phyloP scores from a whole-genome alignment of 805 yeast species.

The Saturnispora diversa region DNA sequence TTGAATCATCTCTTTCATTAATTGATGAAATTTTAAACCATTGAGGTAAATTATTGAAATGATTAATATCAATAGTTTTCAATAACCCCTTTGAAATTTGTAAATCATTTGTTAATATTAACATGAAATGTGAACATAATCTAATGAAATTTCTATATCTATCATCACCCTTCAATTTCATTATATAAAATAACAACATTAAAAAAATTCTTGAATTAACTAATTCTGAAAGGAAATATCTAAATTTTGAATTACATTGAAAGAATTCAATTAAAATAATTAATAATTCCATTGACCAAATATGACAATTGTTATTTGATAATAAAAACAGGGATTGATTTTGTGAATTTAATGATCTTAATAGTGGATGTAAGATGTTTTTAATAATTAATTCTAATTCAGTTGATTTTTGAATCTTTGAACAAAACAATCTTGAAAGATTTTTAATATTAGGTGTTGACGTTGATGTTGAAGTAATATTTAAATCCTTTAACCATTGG shows the following conservation, averaged over 20 bases:
- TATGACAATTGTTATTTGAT: constrained; percentile 17
- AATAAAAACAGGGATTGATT: constrained; percentile 21
- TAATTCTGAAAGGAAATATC: constrained; percentile 35
- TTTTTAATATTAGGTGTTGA: constrained; percentile 30
- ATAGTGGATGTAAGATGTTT: constrained; percentile 41
- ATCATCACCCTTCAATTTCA: constrained; percentile 36
- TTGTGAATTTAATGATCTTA: constrained; percentile 32
- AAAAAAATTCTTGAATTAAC: constrained; percentile 45
- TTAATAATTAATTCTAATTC: constrained; percentile 46
- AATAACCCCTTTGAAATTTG: constrained; percentile 34
- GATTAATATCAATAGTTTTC: constrained; percentile 35
- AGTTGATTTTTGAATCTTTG: constrained; percentile 44
- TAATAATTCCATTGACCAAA: constrained; percentile 52
- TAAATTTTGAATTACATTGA: constrained; percentile 61
- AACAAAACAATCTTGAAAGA: constrained; percentile 42
- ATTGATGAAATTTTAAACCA: constrained; percentile 40
- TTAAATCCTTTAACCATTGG: constrained; percentile 30
- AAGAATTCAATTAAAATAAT: constrained; percentile 68
- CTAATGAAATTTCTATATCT: constrained; percentile 38
- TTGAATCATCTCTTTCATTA: no score
- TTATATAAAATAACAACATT: constrained; percentile 48
- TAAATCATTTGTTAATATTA: constrained; percentile 38
- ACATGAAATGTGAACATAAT: constrained; percentile 42
- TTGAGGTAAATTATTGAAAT: constrained; percentile 45
- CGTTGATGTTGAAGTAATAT: constrained; percentile 18